phyloP scores from a whole-genome alignment of 768 basidiomycete species.

The Auricularia cornea region DNA sequence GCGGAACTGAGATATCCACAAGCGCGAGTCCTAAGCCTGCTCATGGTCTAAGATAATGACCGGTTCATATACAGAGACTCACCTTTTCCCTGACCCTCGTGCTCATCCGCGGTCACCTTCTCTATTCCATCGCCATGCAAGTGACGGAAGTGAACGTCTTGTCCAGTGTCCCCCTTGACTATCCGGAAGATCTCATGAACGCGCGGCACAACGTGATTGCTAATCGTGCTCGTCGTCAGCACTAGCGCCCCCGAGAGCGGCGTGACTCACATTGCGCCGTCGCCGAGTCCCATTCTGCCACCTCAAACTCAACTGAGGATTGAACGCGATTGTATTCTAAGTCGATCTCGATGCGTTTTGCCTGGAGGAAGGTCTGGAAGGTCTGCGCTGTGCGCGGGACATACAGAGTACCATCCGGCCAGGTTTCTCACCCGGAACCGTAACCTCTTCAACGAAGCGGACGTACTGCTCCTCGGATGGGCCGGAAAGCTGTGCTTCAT shows the following conservation, averaged over 20 bases:
- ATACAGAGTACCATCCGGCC: constrained; percentile 18
- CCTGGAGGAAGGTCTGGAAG: constrained; percentile 11
- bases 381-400: constrained; percentile 13
- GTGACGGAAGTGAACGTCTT: constrained; percentile 1
- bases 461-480: constrained; percentile 13
- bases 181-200: constrained; percentile 4
- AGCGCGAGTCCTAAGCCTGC: no score
- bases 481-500: constrained; percentile 4
- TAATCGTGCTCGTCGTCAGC: no score
- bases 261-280: constrained; percentile 8
- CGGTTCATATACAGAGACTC: no score
- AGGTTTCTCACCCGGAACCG: constrained; percentile 3
- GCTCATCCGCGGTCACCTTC: constrained; percentile 6
- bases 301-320: constrained; percentile 14
- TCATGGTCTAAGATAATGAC: no score
- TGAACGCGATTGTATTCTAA: constrained; percentile 13
- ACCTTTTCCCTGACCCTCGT: constrained; percentile 8
- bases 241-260: no score
- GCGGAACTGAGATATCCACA: no score
- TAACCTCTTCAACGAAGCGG: constrained; percentile 13
- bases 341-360: constrained; percentile 9
- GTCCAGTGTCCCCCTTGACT: constrained; percentile 8
- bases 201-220: neutral
- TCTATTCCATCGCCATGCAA: constrained; percentile 7
- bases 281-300: constrained; percentile 11